These are phyloP conservation scores for Knoxia roxburghii DNA, from an alignment of 257 asterid genomes.

Conservation along the genomic window DNA sequence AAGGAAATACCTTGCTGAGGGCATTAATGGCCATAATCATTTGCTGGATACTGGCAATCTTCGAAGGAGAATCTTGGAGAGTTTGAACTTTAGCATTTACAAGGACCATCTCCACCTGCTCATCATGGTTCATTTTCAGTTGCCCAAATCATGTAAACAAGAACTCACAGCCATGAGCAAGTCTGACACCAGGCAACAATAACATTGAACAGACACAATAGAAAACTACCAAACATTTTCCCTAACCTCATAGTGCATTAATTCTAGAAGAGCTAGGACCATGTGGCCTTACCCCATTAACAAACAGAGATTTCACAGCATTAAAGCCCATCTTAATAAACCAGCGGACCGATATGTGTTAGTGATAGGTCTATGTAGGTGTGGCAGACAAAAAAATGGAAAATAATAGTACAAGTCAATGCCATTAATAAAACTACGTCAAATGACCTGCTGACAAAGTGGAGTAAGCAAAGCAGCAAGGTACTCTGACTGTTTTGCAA, in stretches of 20 bases:
- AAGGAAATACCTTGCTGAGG: constrained; percentile 75
- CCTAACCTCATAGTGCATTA: not conserved
- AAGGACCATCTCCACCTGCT: constrained; percentile 74
- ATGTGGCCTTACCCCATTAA: not conserved
- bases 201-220: not conserved
- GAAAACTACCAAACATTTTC: not conserved
- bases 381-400: not conserved
- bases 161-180: not conserved
- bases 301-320: not conserved
- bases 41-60: constrained; percentile 62
- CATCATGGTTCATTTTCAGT: constrained; percentile 15
- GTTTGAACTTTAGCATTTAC: constrained; percentile 54
- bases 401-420: not conserved
- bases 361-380: not conserved
- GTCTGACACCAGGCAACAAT: not conserved
- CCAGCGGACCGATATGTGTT: not conserved
- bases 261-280: not conserved
- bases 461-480: constrained; percentile 86
- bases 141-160: constrained; percentile 7
- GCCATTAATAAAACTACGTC: not conserved
- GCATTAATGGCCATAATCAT: constrained; percentile 89
- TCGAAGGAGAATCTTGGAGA: constrained; percentile 46
- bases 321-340: not conserved
- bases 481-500: constrained; percentile 76
- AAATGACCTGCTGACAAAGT: constrained; percentile 84